Conservation (phyloP, 768 basidiomycete genomes). For the Boletus subcaerulescens region DNA sequence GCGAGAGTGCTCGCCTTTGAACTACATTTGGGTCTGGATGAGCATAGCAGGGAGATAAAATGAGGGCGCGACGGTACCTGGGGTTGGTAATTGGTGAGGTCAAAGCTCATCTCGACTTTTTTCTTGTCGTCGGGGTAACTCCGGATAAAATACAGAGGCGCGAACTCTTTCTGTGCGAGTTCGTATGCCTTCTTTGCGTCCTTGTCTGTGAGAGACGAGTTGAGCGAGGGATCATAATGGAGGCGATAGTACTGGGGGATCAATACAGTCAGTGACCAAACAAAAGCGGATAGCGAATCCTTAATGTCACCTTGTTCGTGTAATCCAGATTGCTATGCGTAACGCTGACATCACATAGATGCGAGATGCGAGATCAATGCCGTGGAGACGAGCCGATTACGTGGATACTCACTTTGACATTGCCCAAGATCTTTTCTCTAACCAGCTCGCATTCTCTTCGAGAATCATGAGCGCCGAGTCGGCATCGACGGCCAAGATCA, state of each 20-base stretch:
- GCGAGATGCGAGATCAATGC: not conserved
- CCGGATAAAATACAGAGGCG: not conserved
- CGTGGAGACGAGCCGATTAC: not conserved
- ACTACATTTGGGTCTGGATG: not conserved
- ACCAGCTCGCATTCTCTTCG: not conserved
- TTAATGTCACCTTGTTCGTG: not conserved
- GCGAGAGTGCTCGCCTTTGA: not conserved
- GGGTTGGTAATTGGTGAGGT: not conserved
- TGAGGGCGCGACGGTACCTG: not conserved
- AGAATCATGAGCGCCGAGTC: constrained; percentile 4
- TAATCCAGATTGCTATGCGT: not conserved
- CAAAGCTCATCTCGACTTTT: not conserved
- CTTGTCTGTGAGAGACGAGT: not conserved
- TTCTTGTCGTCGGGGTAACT: not conserved
- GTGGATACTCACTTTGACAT: not conserved
- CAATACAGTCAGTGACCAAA: not conserved
- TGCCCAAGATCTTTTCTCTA: not conserved
- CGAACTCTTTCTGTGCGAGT: not conserved
- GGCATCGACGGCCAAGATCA: constrained; percentile 7
- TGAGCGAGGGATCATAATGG: not conserved
- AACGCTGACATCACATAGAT: not conserved
- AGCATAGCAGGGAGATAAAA: not conserved
- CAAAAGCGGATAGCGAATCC: not conserved
- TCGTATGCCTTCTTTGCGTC: too few relatives aligned
- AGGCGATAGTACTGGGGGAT: not conserved